Conservation (phyloP, 768 basidiomycete species). For the Boletus sp. region DNA sequence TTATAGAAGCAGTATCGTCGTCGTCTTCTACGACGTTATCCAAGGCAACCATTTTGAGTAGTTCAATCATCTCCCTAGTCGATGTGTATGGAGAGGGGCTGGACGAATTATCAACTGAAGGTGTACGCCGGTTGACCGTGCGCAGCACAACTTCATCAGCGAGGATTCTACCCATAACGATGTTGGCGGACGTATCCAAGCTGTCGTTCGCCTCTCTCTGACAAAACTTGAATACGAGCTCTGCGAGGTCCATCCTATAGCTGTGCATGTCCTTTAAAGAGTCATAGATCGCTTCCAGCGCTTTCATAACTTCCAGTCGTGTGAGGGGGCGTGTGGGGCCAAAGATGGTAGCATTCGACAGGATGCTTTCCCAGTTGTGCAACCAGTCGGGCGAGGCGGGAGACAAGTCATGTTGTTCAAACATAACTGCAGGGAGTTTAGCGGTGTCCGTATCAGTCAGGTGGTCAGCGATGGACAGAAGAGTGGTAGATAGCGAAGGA, state of each 20-base stretch:
- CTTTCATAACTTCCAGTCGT: conserved; percentile 53
- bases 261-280: conserved; percentile 66
- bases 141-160: conserved; percentile 68
- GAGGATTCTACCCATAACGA: conserved; percentile 54
- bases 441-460: conserved; percentile 68
- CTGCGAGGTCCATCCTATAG: conserved; percentile 55
- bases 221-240: conserved; percentile 56
- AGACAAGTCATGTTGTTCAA: conserved; percentile 63
- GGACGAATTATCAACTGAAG: conserved; percentile 7
- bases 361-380: conserved; percentile 58
- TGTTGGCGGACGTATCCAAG: conserved; percentile 29
- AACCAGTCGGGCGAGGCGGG: conserved; percentile 76
- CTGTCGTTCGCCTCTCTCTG: conserved; percentile 31
- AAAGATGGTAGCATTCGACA: conserved; percentile 49
- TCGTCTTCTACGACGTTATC: conserved; percentile 38
- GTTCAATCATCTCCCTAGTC: conserved; percentile 34
- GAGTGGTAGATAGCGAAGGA: conserved; percentile 60
- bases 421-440: conserved; percentile 59
- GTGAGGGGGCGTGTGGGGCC: conserved; percentile 48
- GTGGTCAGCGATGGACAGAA: conserved; percentile 67
- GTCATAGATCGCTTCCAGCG: conserved; percentile 58
- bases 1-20: conserved; percentile 41
- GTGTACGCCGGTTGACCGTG: conserved; percentile 39
- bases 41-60: conserved; percentile 41
- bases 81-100: conserved; percentile 21